Base-by-base conservation (phyloP, 768 basidiomycete genomes). In the Cytidiella melzeri region DNA sequence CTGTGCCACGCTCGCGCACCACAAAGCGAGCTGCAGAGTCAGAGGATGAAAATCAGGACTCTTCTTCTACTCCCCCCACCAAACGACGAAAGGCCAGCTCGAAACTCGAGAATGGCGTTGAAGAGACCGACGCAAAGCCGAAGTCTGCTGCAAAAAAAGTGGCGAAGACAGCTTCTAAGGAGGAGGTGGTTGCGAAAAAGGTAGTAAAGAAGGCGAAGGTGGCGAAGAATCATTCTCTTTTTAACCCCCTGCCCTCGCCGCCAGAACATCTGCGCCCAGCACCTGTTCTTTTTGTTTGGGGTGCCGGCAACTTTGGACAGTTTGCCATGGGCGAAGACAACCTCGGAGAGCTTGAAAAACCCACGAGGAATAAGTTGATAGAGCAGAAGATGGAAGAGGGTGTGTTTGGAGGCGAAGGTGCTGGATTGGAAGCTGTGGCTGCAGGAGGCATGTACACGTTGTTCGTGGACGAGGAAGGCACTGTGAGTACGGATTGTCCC, bases 261-360 rank as follows among this genome's bases (percentile, higher is more conserved):
- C 77, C 79, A 7, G 61, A 70, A 41, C 76, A 78, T 48, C 57
- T 70, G 40, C 76, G 82, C 39, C 92, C 91, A 18, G 73, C 83
- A 27, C 75, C 80, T 12, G 75, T 84, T 37, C 73, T 93, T 15
- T 95, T 93, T 55, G 84, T 79, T 6, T 97, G 89, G 80, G 95
- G 95, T 5, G 83, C 85, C 10, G 93, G 92, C 23, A 93, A 95
- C 66, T 92, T 92, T 69, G 94, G 93, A 25, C 94, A 98, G 66
- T 87, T 96, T 60, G 96, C 94, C 26, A 79, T 95, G 72, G 95
- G 95, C 30, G 80, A 81, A 3, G 80, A 83, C 55, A 62, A 70
- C 43, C 69, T 92, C 26, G 81, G 73, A 50, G 91, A 95, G 65
- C 75, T 86, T 48, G 68, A 75, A 46, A 84, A 83, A 55, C 93